Base-by-base conservation (phyloP, 1,139 yeast genomes). In the Candida pseudoviswanathii region DNA sequence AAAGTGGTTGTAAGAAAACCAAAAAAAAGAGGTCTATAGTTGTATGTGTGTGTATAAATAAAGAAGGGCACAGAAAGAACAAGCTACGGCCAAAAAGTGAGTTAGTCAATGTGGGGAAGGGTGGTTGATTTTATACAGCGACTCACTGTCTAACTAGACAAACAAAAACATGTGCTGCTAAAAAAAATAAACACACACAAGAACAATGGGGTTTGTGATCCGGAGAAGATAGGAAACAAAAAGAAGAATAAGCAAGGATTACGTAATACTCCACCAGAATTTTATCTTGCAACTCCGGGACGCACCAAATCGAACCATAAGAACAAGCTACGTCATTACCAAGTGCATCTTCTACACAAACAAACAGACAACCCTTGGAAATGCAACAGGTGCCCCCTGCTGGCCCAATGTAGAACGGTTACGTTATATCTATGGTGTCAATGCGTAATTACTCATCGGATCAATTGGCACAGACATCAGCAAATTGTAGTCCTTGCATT, bases 201-300 rank as follows among this genome's bases (percentile, higher is more conserved):
- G 16, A 16, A 16, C 16, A 16, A 16, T 16, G 16, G 16, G 16
- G 16, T 25, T 37, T 37, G 30, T 25, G 41, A 25, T 39, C 33
- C 42, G 42, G 42, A 27, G 42, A 27, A 39, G 42, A 39, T 39
- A 39, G 42, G 42, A 29, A 39, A 39, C 16, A 37, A 25, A 21
- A 31, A 31, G n/a, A 31, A 29, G 7, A 2, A 2, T 29, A 29
- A 2, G 16, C 16, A 16, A 16, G 16, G 16, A 16, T 29, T 29
- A 29, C 31, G 31, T 29, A 29, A 29, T 29, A 6, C 9, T 2
- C 31, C 31, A 16, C 16, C 16, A 16, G 16, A 16, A 16, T 16
- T 16, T 16, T 16, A 16, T 16, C 16, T 2, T 16, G 16, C 16
- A 16, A 16, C 16, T 16, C 16, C 16, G 16, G 16, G 16, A 16